Base-by-base conservation (phyloP, 2,329 filamentous ascomycete genomes). In the Botrytis tulipae region DNA sequence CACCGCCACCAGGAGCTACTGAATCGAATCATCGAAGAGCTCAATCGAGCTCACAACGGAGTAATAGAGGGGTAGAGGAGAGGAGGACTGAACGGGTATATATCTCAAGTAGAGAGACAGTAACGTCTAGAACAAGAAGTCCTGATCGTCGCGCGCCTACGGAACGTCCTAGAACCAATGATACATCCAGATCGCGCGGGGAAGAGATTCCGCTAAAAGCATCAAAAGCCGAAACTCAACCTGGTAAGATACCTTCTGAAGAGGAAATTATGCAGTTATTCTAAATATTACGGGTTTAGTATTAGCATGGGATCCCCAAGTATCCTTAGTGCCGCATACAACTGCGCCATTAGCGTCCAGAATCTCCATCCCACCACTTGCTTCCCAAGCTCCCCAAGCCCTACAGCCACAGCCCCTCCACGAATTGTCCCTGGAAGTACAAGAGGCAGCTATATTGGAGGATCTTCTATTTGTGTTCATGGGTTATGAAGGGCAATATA, bases 401-500 rank as follows among this genome's bases (percentile, higher is more conserved):
- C 85, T 94, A 67, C 90, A 93, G 61, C 92, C 93, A 1, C 84
- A 85, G 67, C 86, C 91, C 10, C 85, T 98, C 25, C 85, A 87
- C 73, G 89, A 93, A 73, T 84, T 98, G 74, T 90, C 90, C 0
- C 84, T 97, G 42, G 92, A 97, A 76, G 88, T 89, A 3, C 96
- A 99, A 82, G 96, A 99, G 83, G 89, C 90, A 37, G 92, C 90
- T 14, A 92, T 99, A 65, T 86, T 98, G 61, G 95, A 98, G 78
- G 96, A 99, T 79, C 84, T 99, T 25, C 83, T 98, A 51, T 98
- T 95, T 80, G 94, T 97, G 8, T 97, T 98, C 79, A 98, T 99
- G 95, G 96, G 96, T 37, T 97, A 94, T 76, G 96, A 99, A 83
- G 96, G 96, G n/a, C 94, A 97, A 82, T 98, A 98, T 81, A 93